Evolutionary conservation across 495 filamentous ascomycete species (phyloP), one percentile per base, ranked within the genome.

Genomic region (Tuber magnatum): DNA sequence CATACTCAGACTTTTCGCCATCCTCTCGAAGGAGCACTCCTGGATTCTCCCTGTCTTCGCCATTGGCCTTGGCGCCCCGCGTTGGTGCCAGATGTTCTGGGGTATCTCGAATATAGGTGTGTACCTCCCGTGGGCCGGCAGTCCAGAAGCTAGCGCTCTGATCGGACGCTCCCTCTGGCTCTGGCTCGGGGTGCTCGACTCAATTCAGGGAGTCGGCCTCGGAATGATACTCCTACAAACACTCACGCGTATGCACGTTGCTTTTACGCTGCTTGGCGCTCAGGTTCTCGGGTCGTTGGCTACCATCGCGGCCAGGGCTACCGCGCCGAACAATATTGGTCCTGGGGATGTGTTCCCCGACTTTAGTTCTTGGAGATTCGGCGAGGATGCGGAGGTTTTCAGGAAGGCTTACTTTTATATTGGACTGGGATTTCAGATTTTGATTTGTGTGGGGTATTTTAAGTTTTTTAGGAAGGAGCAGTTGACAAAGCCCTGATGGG

Each of bases 381-480:
- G 86, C 18, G 79, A 85, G 61, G 85, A 84, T 6, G 70, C 83
- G 41, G 82, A 85, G 24, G 87, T 89, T 6, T 74, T 91, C 40
- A 85, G 83, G 2, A 87, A 88, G 73, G 85, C 87, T 39, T 88
- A 86, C 84, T 93, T 93, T 80, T 93, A 91, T 90, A 83, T 91
- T 76, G 88, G 87, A 40, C 77, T 92, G 10, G 68, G 87, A 4
- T 85, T 88, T 71, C 91, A 93, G 81, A 77, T 90, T 70, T 82
- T 87, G 38, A 88, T 93, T 74, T 91, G 89, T 77, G 82, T 88
- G 68, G 90, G 90, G 1, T 92, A 90, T 83, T 86, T 90, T 69
- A 84, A 87, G 80, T 91, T 91, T 84, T 92, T 92, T 86, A 85
- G 90, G 44, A 91, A 90, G 84, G 90, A 91, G 82, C 90, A 92